A percentile compares a stretch with the other conserved stretches of the same genome.
Conservation (phyloP, 805 yeast genomes). For the Kluyveromyces nonfermentans region DNA sequence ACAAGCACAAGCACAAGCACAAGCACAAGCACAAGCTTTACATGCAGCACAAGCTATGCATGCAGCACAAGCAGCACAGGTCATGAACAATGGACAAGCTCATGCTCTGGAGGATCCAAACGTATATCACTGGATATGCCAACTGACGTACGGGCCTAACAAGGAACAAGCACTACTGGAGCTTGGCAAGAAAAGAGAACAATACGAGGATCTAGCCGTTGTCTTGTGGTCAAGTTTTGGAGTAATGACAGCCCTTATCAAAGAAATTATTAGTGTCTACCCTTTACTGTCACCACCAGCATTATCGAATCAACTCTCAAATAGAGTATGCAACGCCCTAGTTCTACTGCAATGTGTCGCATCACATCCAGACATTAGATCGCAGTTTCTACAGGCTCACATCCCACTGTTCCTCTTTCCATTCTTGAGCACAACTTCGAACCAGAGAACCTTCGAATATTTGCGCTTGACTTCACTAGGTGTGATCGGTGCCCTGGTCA, state of each 20-base stretch:
- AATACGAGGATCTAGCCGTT: constrained; percentile 85
- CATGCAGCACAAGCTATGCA: not conserved
- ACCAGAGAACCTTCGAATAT: constrained; percentile 89
- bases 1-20: not conserved
- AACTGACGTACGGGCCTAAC: constrained; percentile 80
- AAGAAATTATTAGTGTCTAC: constrained; percentile 84
- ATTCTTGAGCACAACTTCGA: constrained; percentile 82
- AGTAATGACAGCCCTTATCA: constrained; percentile 83
- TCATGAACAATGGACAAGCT: constrained; percentile 10
- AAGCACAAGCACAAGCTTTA: not conserved
- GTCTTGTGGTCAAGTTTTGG: constrained; percentile 96
- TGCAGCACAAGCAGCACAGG: not conserved
- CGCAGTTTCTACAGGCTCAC: constrained; percentile 77
- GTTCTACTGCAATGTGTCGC: constrained; percentile 96
- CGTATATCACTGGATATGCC: constrained; percentile 83
- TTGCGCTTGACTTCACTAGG: constrained; percentile 88
- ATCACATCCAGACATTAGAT: constrained; percentile 84
- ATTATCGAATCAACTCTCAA: constrained; percentile 76
- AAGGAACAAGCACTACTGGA: constrained; percentile 90
- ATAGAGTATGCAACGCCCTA: constrained; percentile 90
- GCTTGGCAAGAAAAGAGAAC: constrained; percentile 88
- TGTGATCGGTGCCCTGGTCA: constrained; percentile 93
- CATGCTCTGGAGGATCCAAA: constrained; percentile 65
- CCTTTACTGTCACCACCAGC: constrained; percentile 84
- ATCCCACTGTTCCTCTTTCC: constrained; percentile 90